Conservation (phyloP, 2,329 filamentous ascomycete genomes). For the Paracamarosporium sp. region DNA sequence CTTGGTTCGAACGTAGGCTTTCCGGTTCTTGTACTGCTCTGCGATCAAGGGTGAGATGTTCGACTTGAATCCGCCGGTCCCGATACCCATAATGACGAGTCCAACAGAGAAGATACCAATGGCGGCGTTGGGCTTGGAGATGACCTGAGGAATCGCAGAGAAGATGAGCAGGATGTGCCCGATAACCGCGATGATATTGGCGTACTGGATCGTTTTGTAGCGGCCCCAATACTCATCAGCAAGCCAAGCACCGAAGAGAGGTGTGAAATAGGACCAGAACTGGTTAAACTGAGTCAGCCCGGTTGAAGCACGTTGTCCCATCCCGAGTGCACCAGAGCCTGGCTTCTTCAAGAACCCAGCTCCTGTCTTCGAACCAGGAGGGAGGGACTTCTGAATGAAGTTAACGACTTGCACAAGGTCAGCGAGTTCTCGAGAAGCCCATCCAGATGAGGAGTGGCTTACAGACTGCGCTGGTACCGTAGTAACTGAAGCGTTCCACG, state of each 20-base stretch:
- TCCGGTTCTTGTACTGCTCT: slow-evolving; percentile 59
- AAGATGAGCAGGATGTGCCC: slow-evolving; percentile 63
- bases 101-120: slow-evolving; percentile 62
- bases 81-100: slow-evolving; percentile 69
- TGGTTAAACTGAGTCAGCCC: slow-evolving; percentile 61
- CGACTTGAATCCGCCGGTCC: slow-evolving; percentile 73
- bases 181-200: slow-evolving; percentile 64
- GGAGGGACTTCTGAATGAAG: slow-evolving; percentile 45
- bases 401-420: slow-evolving; percentile 30
- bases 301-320: slow-evolving; percentile 62
- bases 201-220: slow-evolving; percentile 65
- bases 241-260: slow-evolving; percentile 64
- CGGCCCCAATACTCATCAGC: slow-evolving; percentile 68
- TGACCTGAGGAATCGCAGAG: slow-evolving; percentile 61
- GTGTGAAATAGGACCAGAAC: slow-evolving; percentile 65
- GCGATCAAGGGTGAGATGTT: slow-evolving; percentile 65
- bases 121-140: slow-evolving; percentile 57
- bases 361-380: slow-evolving; percentile 41
- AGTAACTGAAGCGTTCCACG: slow-evolving; percentile 46
- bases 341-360: slow-evolving; percentile 42
- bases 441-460: slow-evolving; percentile 1
- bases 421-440: not conserved
- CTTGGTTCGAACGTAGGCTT: slow-evolving; percentile 35
- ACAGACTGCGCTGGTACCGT: slow-evolving; percentile 46
- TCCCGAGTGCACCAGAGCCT: slow-evolving; percentile 57